Base-by-base conservation (phyloP, 2,329 filamentous ascomycete genomes). In the Aspergillus transmontanensis region DNA sequence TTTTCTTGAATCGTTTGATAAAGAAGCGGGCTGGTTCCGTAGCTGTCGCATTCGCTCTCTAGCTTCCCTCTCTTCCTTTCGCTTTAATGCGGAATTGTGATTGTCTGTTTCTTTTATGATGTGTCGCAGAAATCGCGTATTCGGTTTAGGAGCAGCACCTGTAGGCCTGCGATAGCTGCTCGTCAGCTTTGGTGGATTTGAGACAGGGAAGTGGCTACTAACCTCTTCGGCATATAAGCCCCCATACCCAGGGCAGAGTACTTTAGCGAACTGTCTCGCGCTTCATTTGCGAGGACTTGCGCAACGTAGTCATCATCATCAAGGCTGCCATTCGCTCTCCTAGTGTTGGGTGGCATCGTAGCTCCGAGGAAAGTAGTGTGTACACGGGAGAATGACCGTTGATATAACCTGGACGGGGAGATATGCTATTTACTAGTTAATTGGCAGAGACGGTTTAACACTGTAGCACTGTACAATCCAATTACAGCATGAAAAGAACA, bases 101-200 rank as follows among this genome's bases (percentile, higher is more conserved):
- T 80, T 90, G 71, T 96, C 91, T 10, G 93, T 96, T 69, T 95
- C 91, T 66, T 90, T 90, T 65, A 99, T 92, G 61, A 98, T 91
- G 72, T 95, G 90, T 62, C 89, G 89, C 48, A 99, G 81, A 75
- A 98, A 98, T 39, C 91, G 87, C 0, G 92, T 97, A 72, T 99
- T 98, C 3, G 94, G 94, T 75, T 94, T 97, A 0, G 92, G 92
- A 66, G 85, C 86, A 58, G 89, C 87, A 69, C 86, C 86, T 53
- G 85, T 79, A 62, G 89, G 86, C 72, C 87, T 93, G 77, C 16
- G 26, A 58, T 57, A 50, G 60, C 16, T 23, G 43, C 46, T 30
- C 21, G 46, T 67, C 59, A 67, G 61, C 50, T 59, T 41, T 11
- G 43, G 21, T 36, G 1, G 21, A 28, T 45, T 28, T 19, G 48